Evolutionary conservation across 495 filamentous ascomycete genomes (phyloP), one percentile per base, ranked within the genome.

Genomic region (Aspergillus sparsus): DNA sequence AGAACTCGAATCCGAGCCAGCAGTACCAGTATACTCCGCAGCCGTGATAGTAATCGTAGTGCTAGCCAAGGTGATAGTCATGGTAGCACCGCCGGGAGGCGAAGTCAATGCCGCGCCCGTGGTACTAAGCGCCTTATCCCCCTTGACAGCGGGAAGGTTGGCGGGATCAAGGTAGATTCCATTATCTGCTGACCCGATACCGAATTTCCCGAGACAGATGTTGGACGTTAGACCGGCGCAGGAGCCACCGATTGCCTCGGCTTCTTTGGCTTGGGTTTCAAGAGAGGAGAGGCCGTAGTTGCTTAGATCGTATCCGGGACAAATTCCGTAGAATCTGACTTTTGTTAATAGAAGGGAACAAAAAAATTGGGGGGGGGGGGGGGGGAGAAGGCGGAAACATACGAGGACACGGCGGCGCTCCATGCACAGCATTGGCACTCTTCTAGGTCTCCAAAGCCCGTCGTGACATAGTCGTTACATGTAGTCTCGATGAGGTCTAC

Each of bases 1-100:
- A 3, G 47, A 50, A 13, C 18, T 11, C 21, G 47, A 50, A 15
- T 21, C 21, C 11, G 44, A 47, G 16, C 16, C 45, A 13, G 45
- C 11, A 15, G 16, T 16, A 51, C 49, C 49, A 12, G 49, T 51
- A 51, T 51, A 51, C 27, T 11, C 32, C 6, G 49, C 49, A 5
- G 49, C 49, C 27, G 49, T 51, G 49, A 51, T 34, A n/a, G 49
- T 51, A 34, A 33, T 33, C 15, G 49, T 51, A 15, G 21, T 51
- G 6, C 49, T 51, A 12, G 12, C 8, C 11, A 51, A 15, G 21
- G 49, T 51, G 34, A 51, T 31, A 2, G 49, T 51, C 49, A 51
- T 51, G 7, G 49, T 51, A 2, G 49, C 49, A 33, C 49, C 49
- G 1, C 49, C 49, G 11, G 49, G 49, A 34, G 49, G 49, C 4